Evolutionary conservation across 2,329 filamentous ascomycete species (phyloP).

Genomic region (Colletotrichum plurivorum): DNA sequence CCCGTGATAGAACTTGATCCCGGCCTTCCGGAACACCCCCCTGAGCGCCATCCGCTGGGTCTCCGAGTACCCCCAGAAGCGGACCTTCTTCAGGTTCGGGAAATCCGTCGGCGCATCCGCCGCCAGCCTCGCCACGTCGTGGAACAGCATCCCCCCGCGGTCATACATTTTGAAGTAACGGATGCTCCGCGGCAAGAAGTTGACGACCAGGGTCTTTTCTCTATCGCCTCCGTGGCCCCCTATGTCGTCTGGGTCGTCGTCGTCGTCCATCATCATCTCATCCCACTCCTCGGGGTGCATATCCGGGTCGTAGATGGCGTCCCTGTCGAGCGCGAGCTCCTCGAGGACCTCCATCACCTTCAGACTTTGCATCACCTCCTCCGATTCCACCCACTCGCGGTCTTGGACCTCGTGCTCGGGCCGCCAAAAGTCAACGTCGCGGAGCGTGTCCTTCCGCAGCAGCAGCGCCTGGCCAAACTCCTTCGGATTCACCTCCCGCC

Average conservation of each 20-base stretch:
- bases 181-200: conserved; percentile 16
- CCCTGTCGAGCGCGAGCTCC: conserved; percentile 10
- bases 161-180: conserved; percentile 15
- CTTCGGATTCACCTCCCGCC: background rate
- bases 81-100: conserved; percentile 10
- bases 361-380: conserved; percentile 3
- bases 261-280: background rate
- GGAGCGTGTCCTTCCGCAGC: conserved; percentile 10
- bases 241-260: background rate
- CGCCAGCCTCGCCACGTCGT: conserved; percentile 15
- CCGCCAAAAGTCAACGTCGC: conserved; percentile 5
- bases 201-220: background rate
- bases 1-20: conserved; percentile 12
- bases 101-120: background rate
- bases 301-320: background rate
- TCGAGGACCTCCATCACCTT: conserved; percentile 12
- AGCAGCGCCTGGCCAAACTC: conserved; percentile 12
- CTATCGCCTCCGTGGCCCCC: background rate
- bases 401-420: background rate
- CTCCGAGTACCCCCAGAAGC: conserved; percentile 1
- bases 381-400: no score
- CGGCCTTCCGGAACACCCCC: background rate
- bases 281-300: background rate
- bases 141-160: background rate
- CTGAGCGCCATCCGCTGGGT: conserved; percentile 11